Base-by-base conservation (phyloP, 768 basidiomycete genomes). In the Kwoniella heveanensis region DNA sequence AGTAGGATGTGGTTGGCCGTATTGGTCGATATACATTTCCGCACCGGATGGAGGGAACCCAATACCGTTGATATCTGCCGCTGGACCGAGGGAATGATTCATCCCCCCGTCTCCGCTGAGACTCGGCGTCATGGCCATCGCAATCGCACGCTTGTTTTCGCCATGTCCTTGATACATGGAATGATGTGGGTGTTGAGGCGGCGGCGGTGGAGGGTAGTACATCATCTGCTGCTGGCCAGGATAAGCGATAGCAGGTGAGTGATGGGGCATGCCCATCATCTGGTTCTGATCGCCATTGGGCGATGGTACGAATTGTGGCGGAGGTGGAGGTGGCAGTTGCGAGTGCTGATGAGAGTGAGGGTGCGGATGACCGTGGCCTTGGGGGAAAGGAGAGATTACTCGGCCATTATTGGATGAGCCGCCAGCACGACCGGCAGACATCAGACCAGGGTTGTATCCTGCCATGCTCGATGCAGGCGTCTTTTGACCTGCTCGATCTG, bases 401-500 rank as follows among this genome's bases (percentile, higher is more conserved):
- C 73, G 57, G 25, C 67, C 67, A 26, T 46, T 53, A 9, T 25
- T 50, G 1, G 55, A 44, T 19, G 57, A n/a, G 8, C 30, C 50
- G 24, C 47, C 56, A 3, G 62, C 51, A 39, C 55, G 54, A 29
- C 39, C 36, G 8, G 37, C 57, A 24, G 62, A 65, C 55, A 64
- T 58, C n/a, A 60, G 17, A 22, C 47, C 49, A n/a, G 57, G 62
- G 36, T 62, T 70, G 44, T 68, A 61, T 19, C 56, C 63, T n/a
- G 54, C 36, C 56, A 60, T 67, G 26, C 51, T 60, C 15, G 53
- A 60, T 4, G 50, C 62, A 49, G 71, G 66, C 0, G 66, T 67
- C 57, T 69, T 70, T 26, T 82, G 79, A 21, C 56, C 57, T 62
- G 83, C 84, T 13, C 85, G 83, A 30, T 82, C 83, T 54, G 87